Evolutionary conservation across 768 basidiomycete genomes (phyloP).

Genomic region (Trametes coccinea): DNA sequence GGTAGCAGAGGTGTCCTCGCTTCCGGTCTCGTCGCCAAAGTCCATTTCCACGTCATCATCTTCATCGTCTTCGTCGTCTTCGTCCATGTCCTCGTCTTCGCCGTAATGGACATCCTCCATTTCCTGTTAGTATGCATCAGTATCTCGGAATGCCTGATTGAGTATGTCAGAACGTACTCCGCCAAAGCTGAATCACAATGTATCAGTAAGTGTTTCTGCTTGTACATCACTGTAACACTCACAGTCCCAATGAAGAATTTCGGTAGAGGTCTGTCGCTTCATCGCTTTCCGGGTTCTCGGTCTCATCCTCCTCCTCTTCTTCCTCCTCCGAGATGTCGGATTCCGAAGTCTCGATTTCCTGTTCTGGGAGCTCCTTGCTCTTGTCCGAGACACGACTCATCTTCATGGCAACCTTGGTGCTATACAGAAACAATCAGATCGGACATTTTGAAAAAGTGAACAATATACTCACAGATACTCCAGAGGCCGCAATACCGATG

Average conservation of each 20-base stretch:
- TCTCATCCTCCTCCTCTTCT: constrained; percentile 57
- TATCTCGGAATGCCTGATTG: neutral
- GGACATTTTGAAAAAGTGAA: too few species aligned
- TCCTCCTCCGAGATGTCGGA: constrained; percentile 53
- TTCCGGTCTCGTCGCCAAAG: constrained; percentile 79
- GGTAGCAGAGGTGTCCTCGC: constrained; percentile 76
- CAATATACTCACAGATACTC: constrained; percentile 73
- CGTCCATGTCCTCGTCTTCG: constrained; percentile 77
- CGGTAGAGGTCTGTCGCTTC: constrained; percentile 94
- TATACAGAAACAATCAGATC: constrained; percentile 1
- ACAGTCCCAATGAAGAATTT: constrained; percentile 96
- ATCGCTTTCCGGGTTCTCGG: constrained; percentile 58
- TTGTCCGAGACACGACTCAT: constrained; percentile 83
- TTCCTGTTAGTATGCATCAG: constrained; percentile 50
- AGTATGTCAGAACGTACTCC: constrained; percentile 56
- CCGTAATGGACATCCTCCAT: constrained; percentile 79
- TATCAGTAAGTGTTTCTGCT: neutral
- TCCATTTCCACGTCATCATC: constrained; percentile 89
- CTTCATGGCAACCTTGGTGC: constrained; percentile 91
- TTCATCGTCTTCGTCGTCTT: constrained; percentile 75
- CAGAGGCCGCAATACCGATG: constrained; percentile 83
- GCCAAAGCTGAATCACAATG: constrained; percentile 50
- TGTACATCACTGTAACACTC: constrained; percentile 30
- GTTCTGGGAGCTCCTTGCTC: constrained; percentile 55
- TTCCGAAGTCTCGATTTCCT: constrained; percentile 42